Percentiles rank a stretch among this genome's conserved stretches.
Evolutionary conservation across 1,139 yeast genomes (phyloP).

Genomic region (Schwanniomyces etchellsii): DNA sequence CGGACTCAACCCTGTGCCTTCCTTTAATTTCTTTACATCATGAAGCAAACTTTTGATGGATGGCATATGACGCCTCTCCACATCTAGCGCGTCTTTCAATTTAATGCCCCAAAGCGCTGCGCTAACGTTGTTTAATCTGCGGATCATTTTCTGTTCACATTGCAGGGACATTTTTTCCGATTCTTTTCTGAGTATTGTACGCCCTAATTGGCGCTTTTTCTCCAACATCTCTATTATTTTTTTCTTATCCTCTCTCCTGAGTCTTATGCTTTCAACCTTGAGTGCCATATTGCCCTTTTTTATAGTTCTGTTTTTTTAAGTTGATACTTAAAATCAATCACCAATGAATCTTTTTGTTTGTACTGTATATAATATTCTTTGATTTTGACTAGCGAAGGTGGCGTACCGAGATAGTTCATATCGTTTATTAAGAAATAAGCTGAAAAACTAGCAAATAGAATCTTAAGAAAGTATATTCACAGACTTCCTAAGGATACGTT

Average conservation of each 20-base stretch:
- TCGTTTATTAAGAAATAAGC: no score
- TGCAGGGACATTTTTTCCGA: constrained; percentile 13
- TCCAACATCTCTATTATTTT: constrained; percentile 24
- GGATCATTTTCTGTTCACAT: constrained; percentile 24
- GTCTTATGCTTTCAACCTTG: constrained; percentile 13
- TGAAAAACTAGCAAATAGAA: background rate
- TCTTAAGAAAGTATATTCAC: no score
- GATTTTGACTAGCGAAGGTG: no score
- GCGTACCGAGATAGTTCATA: no score
- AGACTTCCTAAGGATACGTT: no score
- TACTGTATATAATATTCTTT: no score
- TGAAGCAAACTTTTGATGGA: constrained; percentile 20
- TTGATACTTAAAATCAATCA: no score
- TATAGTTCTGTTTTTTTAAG: no score
- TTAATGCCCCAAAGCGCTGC: constrained; percentile 36
- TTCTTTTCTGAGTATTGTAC: constrained; percentile 13
- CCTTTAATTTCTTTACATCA: constrained; percentile 21
- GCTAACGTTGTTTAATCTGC: constrained; percentile 36
- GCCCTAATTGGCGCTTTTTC: constrained; percentile 14
- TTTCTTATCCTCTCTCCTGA: constrained; percentile 31
- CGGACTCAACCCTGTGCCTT: no score
- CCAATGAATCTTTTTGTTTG: no score
- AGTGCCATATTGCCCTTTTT: no score
- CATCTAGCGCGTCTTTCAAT: constrained; percentile 31
- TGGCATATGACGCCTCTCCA: constrained; percentile 39